These are phyloP conservation scores for Begonia fuchsioides DNA, from an alignment of 306 rosid genomes.

Conservation along the genomic window DNA sequence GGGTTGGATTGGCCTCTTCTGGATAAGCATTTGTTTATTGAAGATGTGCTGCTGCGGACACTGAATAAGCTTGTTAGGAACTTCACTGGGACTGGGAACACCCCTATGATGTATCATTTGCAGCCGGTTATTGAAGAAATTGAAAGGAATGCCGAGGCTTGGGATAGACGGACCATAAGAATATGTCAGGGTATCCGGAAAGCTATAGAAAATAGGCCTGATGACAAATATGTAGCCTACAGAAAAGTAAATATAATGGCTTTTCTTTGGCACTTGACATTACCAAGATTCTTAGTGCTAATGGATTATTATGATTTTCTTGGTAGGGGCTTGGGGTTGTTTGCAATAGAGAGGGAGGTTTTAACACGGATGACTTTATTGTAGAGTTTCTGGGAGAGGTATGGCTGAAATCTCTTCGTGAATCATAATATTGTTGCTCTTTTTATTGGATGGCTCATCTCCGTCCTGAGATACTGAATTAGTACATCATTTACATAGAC, in stretches of 20 bases:
- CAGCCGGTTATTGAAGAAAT: conserved; percentile 78
- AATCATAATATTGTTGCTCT: not conserved
- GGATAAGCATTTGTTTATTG: conserved; percentile 76
- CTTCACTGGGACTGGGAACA: conserved; percentile 72
- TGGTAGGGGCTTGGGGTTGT: conserved; percentile 97
- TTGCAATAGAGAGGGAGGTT: conserved; percentile 80
- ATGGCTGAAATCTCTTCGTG: conserved; percentile 14
- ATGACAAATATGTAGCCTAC: conserved; percentile 93
- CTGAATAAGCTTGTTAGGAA: conserved; percentile 70
- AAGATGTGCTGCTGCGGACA: conserved; percentile 71
- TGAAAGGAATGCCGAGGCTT: conserved; percentile 38
- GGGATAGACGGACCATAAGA: conserved; percentile 39
- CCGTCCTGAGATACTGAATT: not conserved
- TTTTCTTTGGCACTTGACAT: not conserved
- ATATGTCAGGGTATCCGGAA: conserved; percentile 70
- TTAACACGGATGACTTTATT: conserved; percentile 72
- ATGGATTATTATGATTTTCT: conserved; percentile 9
- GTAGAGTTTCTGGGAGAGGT: conserved; percentile 99
- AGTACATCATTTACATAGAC: not conserved
- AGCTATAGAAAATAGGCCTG: conserved; percentile 67
- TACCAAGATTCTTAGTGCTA: conserved; percentile 3
- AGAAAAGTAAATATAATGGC: conserved; percentile 49
- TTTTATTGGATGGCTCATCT: too few species aligned
- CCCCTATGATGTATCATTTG: conserved; percentile 73
- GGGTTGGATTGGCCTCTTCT: conserved; percentile 67